Base-by-base conservation (phyloP, 495 filamentous ascomycete species). In the Rhypophila decipiens region DNA sequence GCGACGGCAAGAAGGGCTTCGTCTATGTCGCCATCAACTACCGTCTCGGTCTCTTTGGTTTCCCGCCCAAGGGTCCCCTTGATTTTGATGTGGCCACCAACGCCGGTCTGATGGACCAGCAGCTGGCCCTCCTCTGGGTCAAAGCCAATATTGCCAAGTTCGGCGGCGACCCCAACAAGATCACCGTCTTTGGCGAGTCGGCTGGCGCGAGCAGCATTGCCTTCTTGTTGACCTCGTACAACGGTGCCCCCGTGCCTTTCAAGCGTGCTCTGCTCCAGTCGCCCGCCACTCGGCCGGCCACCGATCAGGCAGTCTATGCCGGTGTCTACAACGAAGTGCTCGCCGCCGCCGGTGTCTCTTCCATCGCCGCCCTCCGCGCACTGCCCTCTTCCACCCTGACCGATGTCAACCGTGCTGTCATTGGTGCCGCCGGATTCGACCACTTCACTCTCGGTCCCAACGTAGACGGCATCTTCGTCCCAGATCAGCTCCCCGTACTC, bases 41-140 rank as follows among this genome's bases (percentile, higher is more conserved):
- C 15, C 51, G 51, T 9, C 27, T 53, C 44, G 45, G 9, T 35
- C 24, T 35, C 13, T 41, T 37, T 39, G 46, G 45, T 13, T 52
- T 52, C 35, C 49, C 49, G 1, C 49, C 49, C 0, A 27, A 38
- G 18, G 11, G 8, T 9, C 38, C 43, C 1, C 19, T 11, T 8
- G 29, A 36, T 0, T 49, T 34, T 33, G 46, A 49, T 22, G 39
- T 48, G 7, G 45, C 41, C 3, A 39, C 50, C 35, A 53, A 53
- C 15, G 50, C 50, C n/a, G 50, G 50, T 10, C 36, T 53, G 34
- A 39, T 39, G 5, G 50, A 53, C 35, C 50, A 53, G 45, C 50
- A 45, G 1, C 46, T 53, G 10, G 50, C 50, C 35, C 34, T 53
- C 2, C 15, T 23, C 2, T 53, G 50, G 50, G 35, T 53, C 5